Conservation (phyloP, 2,329 filamentous ascomycete genomes). For the Trichoderma gracile region DNA sequence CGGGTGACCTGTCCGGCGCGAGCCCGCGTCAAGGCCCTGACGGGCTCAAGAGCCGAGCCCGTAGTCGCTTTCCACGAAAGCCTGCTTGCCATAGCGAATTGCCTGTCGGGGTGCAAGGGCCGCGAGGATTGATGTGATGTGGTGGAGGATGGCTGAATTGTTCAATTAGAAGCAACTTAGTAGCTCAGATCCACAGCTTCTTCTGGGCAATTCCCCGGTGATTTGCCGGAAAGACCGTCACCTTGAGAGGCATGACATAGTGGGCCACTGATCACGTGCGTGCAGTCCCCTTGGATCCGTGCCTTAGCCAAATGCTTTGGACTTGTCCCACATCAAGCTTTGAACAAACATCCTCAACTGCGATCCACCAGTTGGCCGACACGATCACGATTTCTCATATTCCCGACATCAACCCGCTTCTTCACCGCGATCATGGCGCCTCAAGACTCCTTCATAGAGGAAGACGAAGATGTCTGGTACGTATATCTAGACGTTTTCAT, state of each 20-base stretch:
- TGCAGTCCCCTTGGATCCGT: background rate
- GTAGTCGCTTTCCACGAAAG: constrained; percentile 57
- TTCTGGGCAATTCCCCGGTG: background rate
- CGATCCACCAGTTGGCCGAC: constrained; percentile 27
- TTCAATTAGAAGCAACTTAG: constrained; percentile 10
- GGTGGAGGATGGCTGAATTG: background rate
- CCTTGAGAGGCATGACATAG: background rate
- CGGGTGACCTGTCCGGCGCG: constrained; percentile 47
- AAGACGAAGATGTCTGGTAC: constrained; percentile 70
- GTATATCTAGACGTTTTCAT: constrained; percentile 31
- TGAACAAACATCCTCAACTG: constrained; percentile 31
- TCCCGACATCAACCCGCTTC: background rate
- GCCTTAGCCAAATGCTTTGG: constrained; percentile 25
- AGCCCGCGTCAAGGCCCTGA: constrained; percentile 46
- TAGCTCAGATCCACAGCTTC: background rate
- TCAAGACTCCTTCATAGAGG: constrained; percentile 70
- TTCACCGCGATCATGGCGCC: constrained; percentile 56
- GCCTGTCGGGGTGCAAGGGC: constrained; percentile 1
- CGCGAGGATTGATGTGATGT: background rate
- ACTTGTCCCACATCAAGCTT: constrained; percentile 24
- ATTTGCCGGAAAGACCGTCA: constrained; percentile 7
- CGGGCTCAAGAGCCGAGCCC: constrained; percentile 57
- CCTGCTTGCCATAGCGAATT: constrained; percentile 57
- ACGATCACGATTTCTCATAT: constrained; percentile 23
- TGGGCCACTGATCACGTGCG: constrained; percentile 27